Evolutionary conservation across 768 basidiomycete genomes (phyloP), one percentile per base, ranked within the genome.

Genomic region (Dentipellis fragilis): DNA sequence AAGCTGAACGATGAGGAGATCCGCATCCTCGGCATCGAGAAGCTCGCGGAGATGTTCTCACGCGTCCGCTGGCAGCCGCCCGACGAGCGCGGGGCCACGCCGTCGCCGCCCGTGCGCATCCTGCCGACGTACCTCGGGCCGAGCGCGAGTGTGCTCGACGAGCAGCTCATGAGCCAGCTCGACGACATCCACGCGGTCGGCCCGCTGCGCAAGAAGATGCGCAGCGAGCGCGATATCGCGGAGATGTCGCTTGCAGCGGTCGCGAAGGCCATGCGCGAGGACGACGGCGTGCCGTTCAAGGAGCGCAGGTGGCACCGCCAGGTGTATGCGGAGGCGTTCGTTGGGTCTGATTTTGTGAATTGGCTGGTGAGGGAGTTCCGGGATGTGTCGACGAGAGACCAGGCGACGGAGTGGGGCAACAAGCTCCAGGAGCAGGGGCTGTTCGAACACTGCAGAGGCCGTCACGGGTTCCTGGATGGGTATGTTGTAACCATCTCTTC

Each of bases 311-410:
- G 93, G 92, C 89, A 93, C 66, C 74, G 77, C 11, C 73, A 68
- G 16, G 78, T 76, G 38, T 90, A 92, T 64, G 78, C 80, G 3
- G 86, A 93, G 59, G 84, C 87, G 4, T 97, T 98, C 67, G 90
- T 84, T 10, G 94, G 94, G 1, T 84, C 81, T 59, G 90, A 93
- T 42, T 83, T 97, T 61, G 88, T 93, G 21, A 86, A 85, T 1
- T 98, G 94, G 94, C 72, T 96, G 17, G 81, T 89, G n/a, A 80
- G 89, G 35, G 89, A 93, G 68, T 97, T 93, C 64, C 80, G 84
- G 34, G 94, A 97, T 65, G 82, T 96, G 7, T 84, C 87, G 1
- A 88, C 86, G 14, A 75, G 90, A 52, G 81, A 85, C 23, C 87
- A 93, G 61, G 95, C 80, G 0, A 71, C 79, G 16, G 88, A 93